Conservation (phyloP, 2,329 filamentous ascomycete species). For the Cercospora brassicicola region DNA sequence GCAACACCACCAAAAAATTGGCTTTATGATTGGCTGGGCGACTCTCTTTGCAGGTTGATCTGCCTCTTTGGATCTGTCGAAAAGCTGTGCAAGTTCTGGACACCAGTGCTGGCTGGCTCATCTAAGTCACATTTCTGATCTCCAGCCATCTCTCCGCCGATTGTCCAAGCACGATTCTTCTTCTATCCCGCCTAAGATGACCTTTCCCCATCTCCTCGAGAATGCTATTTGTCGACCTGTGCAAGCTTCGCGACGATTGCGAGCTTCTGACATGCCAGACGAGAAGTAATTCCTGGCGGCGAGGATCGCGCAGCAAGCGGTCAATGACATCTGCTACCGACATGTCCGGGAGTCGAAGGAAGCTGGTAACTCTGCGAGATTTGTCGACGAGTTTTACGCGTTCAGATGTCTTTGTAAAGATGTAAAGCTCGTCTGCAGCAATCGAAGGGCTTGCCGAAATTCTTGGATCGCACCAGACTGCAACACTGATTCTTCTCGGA, state of each 20-base stretch:
- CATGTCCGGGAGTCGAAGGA: neutral
- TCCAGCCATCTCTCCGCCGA: neutral
- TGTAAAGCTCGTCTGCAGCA: neutral
- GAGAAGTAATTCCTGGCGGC: neutral
- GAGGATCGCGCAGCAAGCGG: neutral
- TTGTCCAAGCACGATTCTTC: neutral
- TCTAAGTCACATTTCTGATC: neutral
- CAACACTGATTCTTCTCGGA: neutral
- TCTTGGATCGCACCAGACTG: neutral
- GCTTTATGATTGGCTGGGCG: too few relatives aligned
- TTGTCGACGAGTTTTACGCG: neutral
- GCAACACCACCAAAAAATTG: too few relatives aligned
- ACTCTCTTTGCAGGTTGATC: too few relatives aligned
- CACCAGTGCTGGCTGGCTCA: too few relatives aligned
- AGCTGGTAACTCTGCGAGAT: neutral
- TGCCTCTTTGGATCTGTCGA: too few relatives aligned
- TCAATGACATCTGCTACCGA: conserved; percentile 1
- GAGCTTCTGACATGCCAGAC: neutral
- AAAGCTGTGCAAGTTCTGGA: too few relatives aligned
- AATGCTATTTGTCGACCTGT: neutral
- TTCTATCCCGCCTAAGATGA: neutral
- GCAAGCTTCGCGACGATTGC: neutral
- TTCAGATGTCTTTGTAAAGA: neutral
- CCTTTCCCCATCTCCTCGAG: neutral
- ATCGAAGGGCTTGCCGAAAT: neutral